Evolutionary conservation across 2,329 filamentous ascomycete genomes (phyloP), one percentile per base, ranked within the genome.

Genomic region (Aureobasidium namibiae): DNA sequence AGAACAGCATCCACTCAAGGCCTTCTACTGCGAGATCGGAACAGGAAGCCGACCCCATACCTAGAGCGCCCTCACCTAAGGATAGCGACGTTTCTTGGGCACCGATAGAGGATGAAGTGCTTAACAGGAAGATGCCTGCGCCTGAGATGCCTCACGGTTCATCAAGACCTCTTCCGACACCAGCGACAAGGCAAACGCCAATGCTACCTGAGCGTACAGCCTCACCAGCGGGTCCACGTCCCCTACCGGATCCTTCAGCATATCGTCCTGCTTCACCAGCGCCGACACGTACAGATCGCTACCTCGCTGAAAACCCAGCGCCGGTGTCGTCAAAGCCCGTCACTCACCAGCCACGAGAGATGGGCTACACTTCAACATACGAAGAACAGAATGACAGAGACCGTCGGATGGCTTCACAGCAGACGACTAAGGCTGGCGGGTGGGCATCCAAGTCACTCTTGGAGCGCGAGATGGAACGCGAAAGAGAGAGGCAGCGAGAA

Each of bases 391-490:
- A 74, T 14, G 84, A 88, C 66, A 83, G 86, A 67, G 79, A 81
- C 24, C 79, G 82, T 3, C 83, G 85, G 13, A 72, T 74, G 1
- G 79, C 82, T 56, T 77, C 81, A 11, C 84, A 87, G 67, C 72
- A 75, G 50, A 79, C 82, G 69, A 86, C 84, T 21, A 84, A 84
- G 69, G 81, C 83, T 1, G 80, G 76, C 29, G 83, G 82, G 0
- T 84, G 80, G 81, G 84, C 84, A 1, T 80, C 80, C 63, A 88
- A 87, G 74, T 88, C 85, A 0, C 78, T 91, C 10, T 80, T 91
- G 1, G 88, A 91, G 73, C 82, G 86, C 29, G 88, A 92, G 72
- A 90, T 91, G 86, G 88, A 92, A 70, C 78, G 87, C 69, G 88
- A 92, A 72, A 79, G 88, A 9, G 83, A 90, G 74, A 78, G 88